Base-by-base conservation (phyloP, 2,329 filamentous ascomycete species). In the Penicillium sp. region DNA sequence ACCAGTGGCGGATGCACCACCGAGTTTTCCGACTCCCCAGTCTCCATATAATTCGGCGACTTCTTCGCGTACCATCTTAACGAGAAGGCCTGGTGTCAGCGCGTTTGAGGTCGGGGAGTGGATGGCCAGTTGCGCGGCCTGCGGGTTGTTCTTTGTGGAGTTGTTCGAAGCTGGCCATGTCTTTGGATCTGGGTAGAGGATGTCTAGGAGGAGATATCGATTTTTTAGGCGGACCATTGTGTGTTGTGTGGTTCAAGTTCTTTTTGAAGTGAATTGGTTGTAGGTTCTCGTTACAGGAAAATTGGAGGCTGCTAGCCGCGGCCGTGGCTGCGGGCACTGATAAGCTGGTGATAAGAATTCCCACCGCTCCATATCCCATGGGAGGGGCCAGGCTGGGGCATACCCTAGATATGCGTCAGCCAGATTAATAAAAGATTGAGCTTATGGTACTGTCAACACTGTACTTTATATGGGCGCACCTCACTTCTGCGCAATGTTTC, bases 211-310 rank as follows among this genome's bases (percentile, higher is more conserved):
- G 16, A 99, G 84, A 73, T 99, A 99, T 67, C 94, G 88, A 75
- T 96, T 89, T 76, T 99, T 99, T 64, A 97, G 85, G 70, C 94
- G 91, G 56, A 99, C 94, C 94, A 99, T 97, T 45, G 39, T 76
- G 63, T 34, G 34, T 10, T 19, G 14, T 44, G 3, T 29, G 21
- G 29, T 40, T 19, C 26, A 13, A 36, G 14, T 14, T 29, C 26
- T 10, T 33, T 11, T 33, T 8, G 31, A 33, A 18, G 13, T 28
- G 34, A 23, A 11, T 40, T 43, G n/a, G 28, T 14, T 13, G 5
- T 16, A 7, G 33, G n/a, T 18, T 36, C 13, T 21, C 2, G 9
- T 19, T n/a, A n/a, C n/a, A 34, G 19, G 14, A 2, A 33, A 23
- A 16, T 42, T 23, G 11, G 29, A 23, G 26, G 10, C 13, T 5